Evolutionary conservation across 1,284 basidiomycete genomes (phyloP).

Genomic region (Marasmius oreades): DNA sequence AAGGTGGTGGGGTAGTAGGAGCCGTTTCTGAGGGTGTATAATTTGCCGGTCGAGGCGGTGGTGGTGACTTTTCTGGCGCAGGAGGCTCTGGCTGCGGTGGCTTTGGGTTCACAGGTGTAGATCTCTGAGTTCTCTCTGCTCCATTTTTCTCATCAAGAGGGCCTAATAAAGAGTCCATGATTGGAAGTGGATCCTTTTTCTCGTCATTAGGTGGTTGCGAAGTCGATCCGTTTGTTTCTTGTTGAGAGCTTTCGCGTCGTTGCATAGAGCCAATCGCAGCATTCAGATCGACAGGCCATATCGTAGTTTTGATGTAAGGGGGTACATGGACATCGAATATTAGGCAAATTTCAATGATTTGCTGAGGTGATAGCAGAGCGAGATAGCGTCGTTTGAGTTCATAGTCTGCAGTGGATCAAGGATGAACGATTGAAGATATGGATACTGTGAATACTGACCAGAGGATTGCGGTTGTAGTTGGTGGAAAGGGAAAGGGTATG

Average conservation of each 20-base stretch:
- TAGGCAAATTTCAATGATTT: constrained; percentile 74
- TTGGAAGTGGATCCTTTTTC: constrained; percentile 8
- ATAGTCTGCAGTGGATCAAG: constrained; percentile 42
- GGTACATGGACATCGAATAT: constrained; percentile 67
- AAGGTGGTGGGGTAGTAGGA: background rate
- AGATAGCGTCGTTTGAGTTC: constrained; percentile 68
- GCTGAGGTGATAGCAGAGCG: constrained; percentile 55
- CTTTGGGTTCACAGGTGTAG: background rate
- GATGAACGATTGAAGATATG: constrained; percentile 10
- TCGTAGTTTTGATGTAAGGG: constrained; percentile 47
- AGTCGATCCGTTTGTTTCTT: constrained; percentile 14
- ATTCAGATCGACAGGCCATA: constrained; percentile 69
- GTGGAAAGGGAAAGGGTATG: constrained; percentile 8
- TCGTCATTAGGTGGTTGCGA: constrained; percentile 2
- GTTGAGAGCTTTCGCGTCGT: constrained; percentile 20
- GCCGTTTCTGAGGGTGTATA: background rate
- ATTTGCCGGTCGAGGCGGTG: background rate
- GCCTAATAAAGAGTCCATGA: constrained; percentile 15
- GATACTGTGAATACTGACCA: background rate
- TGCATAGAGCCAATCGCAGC: constrained; percentile 56
- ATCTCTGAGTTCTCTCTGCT: background rate
- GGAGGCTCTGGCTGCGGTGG: too few species aligned
- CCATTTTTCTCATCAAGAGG: background rate
- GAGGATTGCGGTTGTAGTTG: background rate
- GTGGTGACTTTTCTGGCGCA: background rate